Base-by-base conservation (phyloP, 768 basidiomycete species). In the Pulveroboletus frians region DNA sequence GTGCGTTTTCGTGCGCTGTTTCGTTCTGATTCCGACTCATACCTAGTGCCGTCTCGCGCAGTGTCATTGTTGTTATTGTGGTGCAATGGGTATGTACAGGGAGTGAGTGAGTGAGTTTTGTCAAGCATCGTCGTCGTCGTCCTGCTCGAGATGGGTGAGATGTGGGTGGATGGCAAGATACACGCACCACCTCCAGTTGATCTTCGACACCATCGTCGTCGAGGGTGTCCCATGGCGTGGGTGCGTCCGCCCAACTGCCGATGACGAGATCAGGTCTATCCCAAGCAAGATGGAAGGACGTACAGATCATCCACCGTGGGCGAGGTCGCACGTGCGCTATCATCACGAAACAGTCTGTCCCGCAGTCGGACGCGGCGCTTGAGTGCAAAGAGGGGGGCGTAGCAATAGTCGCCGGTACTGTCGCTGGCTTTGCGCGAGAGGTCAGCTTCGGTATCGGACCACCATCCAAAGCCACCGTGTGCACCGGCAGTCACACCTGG, bases 331-430 rank as follows among this genome's bases (percentile, higher is more conserved):
- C 14, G 9, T 2, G 21, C n/a, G 5, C 30, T 38, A 0, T 44
- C 48, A 1, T 53, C 49, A 2, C 63, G 60, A 18, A 57, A 60
- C 3, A 57, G 3, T 4, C 58, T 47, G 23, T 23, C 10, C 0
- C 8, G 0, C n/a, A n/a, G 14, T 6, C 43, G 27, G 3, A 51
- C 15, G 9, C 13, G 52, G 9, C 59, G 56, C 38, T 57, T 66
- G 39, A 68, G 34, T 3, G 43, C 39, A 44, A 59, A 64, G n/a
- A 66, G 62, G 13, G 65, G 65, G 5, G 67, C 67, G 20, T 39
- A 66, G 18, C 35, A 41, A 6, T 68, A 65, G 0, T 38, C 42
- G 6, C 67, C 65, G 1, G 21, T 4, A 41, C 45, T 52, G 51
- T 64, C 57, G 29, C 41, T 53, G 1, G 53, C 67, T 34, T 43